Percentiles rank a stretch among this genome's conserved stretches.
These are phyloP conservation scores for Rhizophagus prolifer DNA, from an alignment of 192 early-diverging fungal species.

Conservation along the genomic window DNA sequence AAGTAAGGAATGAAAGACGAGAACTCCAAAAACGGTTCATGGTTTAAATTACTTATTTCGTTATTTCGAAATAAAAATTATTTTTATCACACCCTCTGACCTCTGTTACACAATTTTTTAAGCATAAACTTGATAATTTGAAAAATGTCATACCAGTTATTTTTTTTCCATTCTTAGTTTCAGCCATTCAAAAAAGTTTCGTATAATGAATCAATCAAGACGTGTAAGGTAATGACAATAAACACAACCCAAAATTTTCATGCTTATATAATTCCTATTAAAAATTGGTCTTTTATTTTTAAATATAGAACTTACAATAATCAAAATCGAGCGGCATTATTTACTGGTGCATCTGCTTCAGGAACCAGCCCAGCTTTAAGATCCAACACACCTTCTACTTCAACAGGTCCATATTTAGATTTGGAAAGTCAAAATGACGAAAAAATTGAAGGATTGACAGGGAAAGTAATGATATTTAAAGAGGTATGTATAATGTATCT, in stretches of 20 bases:
- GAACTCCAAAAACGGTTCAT: background rate
- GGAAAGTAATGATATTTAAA: conserved; percentile 29
- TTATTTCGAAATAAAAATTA: too few species aligned
- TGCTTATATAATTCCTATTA: too few species aligned
- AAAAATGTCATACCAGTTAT: too few species aligned
- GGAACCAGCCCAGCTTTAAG: background rate
- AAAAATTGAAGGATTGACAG: conserved; percentile 21
- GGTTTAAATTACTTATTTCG: background rate
- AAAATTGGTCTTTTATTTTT: background rate
- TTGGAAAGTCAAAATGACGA: conserved; percentile 31
- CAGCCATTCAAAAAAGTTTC: too few species aligned
- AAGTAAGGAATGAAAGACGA: background rate
- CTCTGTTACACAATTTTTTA: too few species aligned
- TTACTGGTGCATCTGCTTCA: background rate
- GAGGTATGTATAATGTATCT: background rate
- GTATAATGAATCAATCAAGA: too few species aligned
- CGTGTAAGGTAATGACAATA: too few species aligned
- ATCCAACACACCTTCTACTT: background rate
- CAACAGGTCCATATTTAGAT: conserved; percentile 4
- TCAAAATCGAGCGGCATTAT: background rate
- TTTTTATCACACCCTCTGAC: too few species aligned
- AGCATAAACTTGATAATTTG: too few species aligned
- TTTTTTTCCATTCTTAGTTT: too few species aligned
- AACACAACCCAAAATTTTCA: too few species aligned
- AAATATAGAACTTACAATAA: background rate